Evolutionary conservation across 208 protist species (phyloP).

Genomic region (Entamoeba invadens): DNA sequence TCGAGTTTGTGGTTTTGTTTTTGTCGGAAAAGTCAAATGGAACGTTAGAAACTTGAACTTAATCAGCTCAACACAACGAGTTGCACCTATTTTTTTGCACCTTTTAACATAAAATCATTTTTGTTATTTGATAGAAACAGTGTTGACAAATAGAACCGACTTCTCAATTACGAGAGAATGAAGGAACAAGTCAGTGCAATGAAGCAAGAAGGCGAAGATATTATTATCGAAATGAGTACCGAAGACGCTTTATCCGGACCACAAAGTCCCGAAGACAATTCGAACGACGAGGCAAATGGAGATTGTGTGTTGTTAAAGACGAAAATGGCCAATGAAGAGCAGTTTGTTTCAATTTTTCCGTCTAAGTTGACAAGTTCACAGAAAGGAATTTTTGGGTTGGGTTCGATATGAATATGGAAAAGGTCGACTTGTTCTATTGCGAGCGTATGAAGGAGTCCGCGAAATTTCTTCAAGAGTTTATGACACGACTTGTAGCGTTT

Average conservation of each 20-base stretch:
- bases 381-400: neutral
- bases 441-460: neutral
- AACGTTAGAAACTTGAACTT: too few species aligned
- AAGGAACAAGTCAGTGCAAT: neutral
- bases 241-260: neutral
- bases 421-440: neutral
- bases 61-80: too few species aligned
- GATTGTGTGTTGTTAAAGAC: neutral
- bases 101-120: too few species aligned
- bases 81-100: too few species aligned
- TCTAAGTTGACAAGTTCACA: too few species aligned
- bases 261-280: neutral
- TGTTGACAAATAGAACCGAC: too few species aligned
- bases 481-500: neutral
- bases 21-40: too few species aligned
- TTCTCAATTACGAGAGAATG: neutral
- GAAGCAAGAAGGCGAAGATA: neutral
- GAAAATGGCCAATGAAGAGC: neutral
- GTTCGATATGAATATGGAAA: neutral
- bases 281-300: neutral
- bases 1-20: too few species aligned
- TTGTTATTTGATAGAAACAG: too few species aligned
- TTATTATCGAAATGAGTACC: neutral
- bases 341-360: too few species aligned
- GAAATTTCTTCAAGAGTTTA: neutral